phyloP scores from a whole-genome alignment of 2,329 filamentous ascomycete species.

The Sporothrix sp. region DNA sequence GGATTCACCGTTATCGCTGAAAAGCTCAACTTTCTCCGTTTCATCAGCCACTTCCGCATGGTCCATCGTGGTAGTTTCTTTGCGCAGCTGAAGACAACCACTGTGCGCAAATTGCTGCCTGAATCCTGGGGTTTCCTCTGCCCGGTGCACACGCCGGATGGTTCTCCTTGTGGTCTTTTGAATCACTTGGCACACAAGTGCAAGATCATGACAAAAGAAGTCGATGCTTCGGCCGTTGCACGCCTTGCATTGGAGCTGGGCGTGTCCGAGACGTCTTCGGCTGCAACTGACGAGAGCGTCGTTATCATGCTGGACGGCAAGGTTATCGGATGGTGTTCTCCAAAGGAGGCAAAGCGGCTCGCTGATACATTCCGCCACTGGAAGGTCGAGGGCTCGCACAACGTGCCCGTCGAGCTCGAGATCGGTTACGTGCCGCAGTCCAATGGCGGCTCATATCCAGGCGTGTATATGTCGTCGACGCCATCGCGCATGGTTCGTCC shows the following conservation, averaged over 20 bases:
- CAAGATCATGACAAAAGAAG: slow-evolving; percentile 65
- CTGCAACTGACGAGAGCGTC: slow-evolving; percentile 72
- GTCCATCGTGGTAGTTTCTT: slow-evolving; percentile 99
- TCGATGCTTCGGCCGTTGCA: slow-evolving; percentile 68
- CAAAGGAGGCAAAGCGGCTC: slow-evolving; percentile 70
- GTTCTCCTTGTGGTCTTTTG: slow-evolving; percentile 83
- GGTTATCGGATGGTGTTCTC: slow-evolving; percentile 83
- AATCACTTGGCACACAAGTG: slow-evolving; percentile 97
- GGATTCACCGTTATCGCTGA: slow-evolving; percentile 96
- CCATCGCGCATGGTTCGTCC: slow-evolving; percentile 81
- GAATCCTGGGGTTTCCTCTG: slow-evolving; percentile 98
- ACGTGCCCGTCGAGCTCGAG: slow-evolving; percentile 74
- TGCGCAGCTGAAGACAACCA: slow-evolving; percentile 92
- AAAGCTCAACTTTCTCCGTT: slow-evolving; percentile 97
- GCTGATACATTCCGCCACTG: slow-evolving; percentile 83
- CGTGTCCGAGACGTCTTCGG: slow-evolving; percentile 63
- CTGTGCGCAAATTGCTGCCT: slow-evolving; percentile 86
- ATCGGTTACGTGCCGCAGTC: slow-evolving; percentile 86
- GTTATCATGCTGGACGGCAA: slow-evolving; percentile 84
- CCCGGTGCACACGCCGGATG: slow-evolving; percentile 95
- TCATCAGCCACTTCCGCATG: slow-evolving; percentile 98
- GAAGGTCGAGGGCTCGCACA: slow-evolving; percentile 83
- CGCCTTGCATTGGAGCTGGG: slow-evolving; percentile 69
- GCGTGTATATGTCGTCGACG: slow-evolving; percentile 85
- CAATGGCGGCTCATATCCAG: slow-evolving; percentile 87